Conservation (phyloP, 1,139 yeast species). For the Candida smagusa region DNA sequence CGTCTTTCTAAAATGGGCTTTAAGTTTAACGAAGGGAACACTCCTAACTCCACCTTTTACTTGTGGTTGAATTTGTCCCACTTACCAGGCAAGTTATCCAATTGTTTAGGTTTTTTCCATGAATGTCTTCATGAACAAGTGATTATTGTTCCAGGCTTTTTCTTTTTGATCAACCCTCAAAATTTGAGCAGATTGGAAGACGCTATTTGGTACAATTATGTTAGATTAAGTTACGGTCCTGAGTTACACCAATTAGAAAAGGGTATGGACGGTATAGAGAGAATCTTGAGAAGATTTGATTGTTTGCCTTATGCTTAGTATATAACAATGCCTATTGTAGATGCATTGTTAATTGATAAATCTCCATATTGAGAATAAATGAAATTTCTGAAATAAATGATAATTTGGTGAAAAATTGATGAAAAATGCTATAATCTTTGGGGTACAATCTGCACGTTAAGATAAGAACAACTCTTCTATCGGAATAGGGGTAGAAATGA, state of each 20-base stretch:
- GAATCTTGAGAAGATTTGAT: constrained; percentile 48
- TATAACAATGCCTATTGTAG: no score
- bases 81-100: constrained; percentile 57
- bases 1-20: constrained; percentile 59
- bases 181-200: constrained; percentile 60
- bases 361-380: no score
- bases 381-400: no score
- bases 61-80: constrained; percentile 61
- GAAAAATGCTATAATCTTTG: no score
- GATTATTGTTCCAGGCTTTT: constrained; percentile 66
- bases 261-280: constrained; percentile 69
- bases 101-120: constrained; percentile 66
- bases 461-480: not conserved
- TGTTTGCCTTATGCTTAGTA: not conserved
- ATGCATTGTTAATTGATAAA: no score
- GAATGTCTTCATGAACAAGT: constrained; percentile 64
- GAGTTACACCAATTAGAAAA: constrained; percentile 50
- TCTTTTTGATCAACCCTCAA: constrained; percentile 63
- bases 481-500: not conserved
- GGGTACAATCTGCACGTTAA: no score
- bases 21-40: constrained; percentile 40
- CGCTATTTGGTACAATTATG: constrained; percentile 63
- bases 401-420: no score
- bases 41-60: constrained; percentile 64
- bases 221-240: constrained; percentile 64